These are phyloP conservation scores for Viola odorata DNA, from an alignment of 345 rosid genomes.

Conservation along the genomic window DNA sequence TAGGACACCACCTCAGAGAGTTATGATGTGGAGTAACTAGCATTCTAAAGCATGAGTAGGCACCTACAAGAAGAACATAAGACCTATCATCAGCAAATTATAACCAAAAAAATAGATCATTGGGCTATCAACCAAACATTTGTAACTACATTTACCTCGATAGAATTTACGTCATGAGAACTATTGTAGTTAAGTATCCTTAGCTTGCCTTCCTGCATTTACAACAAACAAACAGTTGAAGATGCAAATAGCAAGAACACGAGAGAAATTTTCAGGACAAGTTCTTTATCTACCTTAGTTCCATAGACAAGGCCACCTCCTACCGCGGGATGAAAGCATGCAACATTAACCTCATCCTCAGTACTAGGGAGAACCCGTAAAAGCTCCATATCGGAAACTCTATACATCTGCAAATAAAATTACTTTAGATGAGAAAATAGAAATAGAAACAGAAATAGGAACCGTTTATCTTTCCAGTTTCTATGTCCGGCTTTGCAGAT, in stretches of 20 bases:
- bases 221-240: background rate
- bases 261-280: background rate
- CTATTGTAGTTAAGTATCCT: conserved; percentile 58
- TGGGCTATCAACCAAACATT: too few relatives aligned
- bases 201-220: conserved; percentile 76
- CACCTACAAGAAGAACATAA: too few relatives aligned
- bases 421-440: too few relatives aligned
- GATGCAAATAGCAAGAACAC: background rate
- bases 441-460: too few relatives aligned
- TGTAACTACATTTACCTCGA: conserved; percentile 34
- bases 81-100: too few relatives aligned
- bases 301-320: conserved; percentile 91
- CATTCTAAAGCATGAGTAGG: too few relatives aligned
- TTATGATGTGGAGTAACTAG: too few relatives aligned
- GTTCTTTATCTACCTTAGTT: conserved; percentile 47
- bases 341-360: conserved; percentile 90
- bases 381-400: conserved; percentile 86
- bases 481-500: too few relatives aligned
- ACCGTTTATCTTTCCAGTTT: too few relatives aligned
- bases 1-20: too few relatives aligned
- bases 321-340: conserved; percentile 80
- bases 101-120: too few relatives aligned
- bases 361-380: conserved; percentile 81
- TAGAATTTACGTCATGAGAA: conserved; percentile 34
- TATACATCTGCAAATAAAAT: conserved; percentile 42